Conservation (phyloP, 768 basidiomycete genomes). For the Auricularia auricula-judae region DNA sequence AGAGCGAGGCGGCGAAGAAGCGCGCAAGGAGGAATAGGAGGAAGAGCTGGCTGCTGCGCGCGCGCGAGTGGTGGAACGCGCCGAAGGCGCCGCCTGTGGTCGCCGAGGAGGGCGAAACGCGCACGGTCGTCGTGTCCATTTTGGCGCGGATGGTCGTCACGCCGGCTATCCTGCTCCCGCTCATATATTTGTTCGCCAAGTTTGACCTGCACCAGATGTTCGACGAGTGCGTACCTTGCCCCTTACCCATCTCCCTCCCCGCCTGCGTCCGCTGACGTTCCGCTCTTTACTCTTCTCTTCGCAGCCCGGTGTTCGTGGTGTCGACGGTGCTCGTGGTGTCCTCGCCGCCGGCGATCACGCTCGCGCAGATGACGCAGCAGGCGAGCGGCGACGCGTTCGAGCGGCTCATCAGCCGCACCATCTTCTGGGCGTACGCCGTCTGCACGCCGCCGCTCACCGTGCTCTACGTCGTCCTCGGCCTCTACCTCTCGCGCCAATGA, state of each 20-base stretch:
- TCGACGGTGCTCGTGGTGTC: slow-evolving; percentile 73
- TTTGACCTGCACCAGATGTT: slow-evolving; percentile 53
- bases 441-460: slow-evolving; percentile 82
- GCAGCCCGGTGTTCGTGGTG: slow-evolving; percentile 78
- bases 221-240: slow-evolving; percentile 49
- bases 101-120: slow-evolving; percentile 52
- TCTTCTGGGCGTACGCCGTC: slow-evolving; percentile 87
- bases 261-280: not conserved
- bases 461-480: slow-evolving; percentile 61
- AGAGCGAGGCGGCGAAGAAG: slow-evolving; percentile 7
- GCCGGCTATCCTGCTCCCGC: slow-evolving; percentile 65
- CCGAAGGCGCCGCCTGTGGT: not conserved
- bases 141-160: slow-evolving; percentile 78
- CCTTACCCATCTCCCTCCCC: not conserved
- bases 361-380: slow-evolving; percentile 77
- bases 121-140: slow-evolving; percentile 77
- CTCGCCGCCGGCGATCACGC: slow-evolving; percentile 70
- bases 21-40: slow-evolving; percentile 11
- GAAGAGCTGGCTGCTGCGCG: slow-evolving; percentile 3
- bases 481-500: slow-evolving; percentile 19
- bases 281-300: too few relatives aligned
- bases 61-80: slow-evolving; percentile 1
- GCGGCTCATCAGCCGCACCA: slow-evolving; percentile 78
- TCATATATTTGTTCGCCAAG: slow-evolving; percentile 53
- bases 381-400: slow-evolving; percentile 85